Evolutionary conservation across 768 basidiomycete species (phyloP).

Genomic region (Podaxis sp.): DNA sequence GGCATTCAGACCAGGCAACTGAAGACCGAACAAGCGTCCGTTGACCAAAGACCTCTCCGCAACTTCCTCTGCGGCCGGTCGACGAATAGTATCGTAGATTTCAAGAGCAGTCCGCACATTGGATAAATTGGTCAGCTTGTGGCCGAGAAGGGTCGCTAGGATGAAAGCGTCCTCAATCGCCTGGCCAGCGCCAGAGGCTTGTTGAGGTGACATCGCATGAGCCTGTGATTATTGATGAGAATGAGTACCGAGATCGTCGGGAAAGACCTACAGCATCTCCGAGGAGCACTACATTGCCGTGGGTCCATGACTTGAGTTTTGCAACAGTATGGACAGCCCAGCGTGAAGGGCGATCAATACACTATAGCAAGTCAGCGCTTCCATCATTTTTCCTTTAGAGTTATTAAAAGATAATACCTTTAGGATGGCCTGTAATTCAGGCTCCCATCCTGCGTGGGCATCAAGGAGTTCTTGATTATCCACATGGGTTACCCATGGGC

Average conservation of each 20-base stretch:
- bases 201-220: conserved; percentile 45
- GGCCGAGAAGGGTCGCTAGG: conserved; percentile 38
- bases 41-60: conserved; percentile 26
- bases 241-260: not conserved
- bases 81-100: conserved; percentile 36
- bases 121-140: conserved; percentile 18
- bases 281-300: conserved; percentile 36
- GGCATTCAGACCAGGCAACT: conserved; percentile 20
- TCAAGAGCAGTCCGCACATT: conserved; percentile 28
- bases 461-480: conserved; percentile 35
- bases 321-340: conserved; percentile 41
- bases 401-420: conserved; percentile 29
- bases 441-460: conserved; percentile 42
- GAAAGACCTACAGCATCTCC: conserved; percentile 40
- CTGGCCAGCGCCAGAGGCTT: conserved; percentile 48
- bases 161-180: conserved; percentile 56
- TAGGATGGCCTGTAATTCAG: conserved; percentile 41
- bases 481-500: conserved; percentile 35
- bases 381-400: not conserved
- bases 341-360: conserved; percentile 31
- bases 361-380: conserved; percentile 20
- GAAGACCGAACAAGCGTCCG: conserved; percentile 26
- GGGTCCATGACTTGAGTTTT: conserved; percentile 34
- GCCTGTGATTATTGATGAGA: conserved; percentile 26
- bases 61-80: conserved; percentile 32